Evolutionary conservation across 257 asterid species (phyloP).

Genomic region (Fraxinus anomala): DNA sequence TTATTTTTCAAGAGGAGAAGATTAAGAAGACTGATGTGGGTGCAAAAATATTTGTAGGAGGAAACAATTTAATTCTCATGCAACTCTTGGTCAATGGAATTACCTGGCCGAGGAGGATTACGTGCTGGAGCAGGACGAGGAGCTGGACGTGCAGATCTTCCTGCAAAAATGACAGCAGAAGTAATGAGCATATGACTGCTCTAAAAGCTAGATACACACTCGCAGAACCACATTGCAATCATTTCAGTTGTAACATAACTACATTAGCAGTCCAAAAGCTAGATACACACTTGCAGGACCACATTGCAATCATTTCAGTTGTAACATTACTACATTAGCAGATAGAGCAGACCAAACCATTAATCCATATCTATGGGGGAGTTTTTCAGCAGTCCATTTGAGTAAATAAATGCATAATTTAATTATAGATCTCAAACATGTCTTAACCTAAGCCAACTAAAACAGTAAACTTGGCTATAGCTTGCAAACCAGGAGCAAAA

Average conservation of each 20-base stretch:
- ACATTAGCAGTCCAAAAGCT: not conserved
- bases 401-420: not conserved
- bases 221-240: not conserved
- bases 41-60: not conserved
- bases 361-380: not conserved
- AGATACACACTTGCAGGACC: not conserved
- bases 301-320: not conserved
- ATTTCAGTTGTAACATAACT: too few species aligned
- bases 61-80: not conserved
- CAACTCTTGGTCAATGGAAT: not conserved
- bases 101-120: constrained; percentile 50
- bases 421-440: not conserved
- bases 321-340: not conserved
- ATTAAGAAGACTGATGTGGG: not conserved
- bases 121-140: constrained; percentile 59
- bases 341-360: not conserved
- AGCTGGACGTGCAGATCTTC: constrained; percentile 76
- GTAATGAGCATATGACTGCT: not conserved
- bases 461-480: not conserved
- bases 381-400: not conserved
- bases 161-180: constrained; percentile 35
- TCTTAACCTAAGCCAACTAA: not conserved
- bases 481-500: not conserved
- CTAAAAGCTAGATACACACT: not conserved
- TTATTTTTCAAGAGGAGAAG: not conserved